Percentiles rank a stretch among this genome's conserved stretches.
phyloP scores from a whole-genome alignment of 192 early-diverging fungal species.

The Neocallimastix lanati region DNA sequence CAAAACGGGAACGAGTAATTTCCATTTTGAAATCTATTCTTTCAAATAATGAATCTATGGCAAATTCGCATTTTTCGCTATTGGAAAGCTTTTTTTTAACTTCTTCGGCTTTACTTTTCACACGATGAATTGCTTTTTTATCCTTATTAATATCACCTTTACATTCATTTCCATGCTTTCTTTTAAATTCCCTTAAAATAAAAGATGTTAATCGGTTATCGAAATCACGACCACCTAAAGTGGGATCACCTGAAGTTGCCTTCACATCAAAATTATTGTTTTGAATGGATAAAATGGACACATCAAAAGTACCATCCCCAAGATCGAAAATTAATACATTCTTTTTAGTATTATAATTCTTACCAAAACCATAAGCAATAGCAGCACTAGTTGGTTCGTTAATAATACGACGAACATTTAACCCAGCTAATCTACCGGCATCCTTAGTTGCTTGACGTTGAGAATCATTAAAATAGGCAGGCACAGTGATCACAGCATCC shows the following conservation, averaged over 20 bases:
- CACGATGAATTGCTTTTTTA: slow-evolving; percentile 51
- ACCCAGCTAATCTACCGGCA: slow-evolving; percentile 65
- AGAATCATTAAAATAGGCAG: slow-evolving; percentile 75
- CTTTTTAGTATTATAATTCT: slow-evolving; percentile 29
- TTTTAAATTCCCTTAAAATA: slow-evolving; percentile 32
- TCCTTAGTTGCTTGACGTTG: slow-evolving; percentile 84
- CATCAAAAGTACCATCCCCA: slow-evolving; percentile 73
- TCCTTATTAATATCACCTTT: slow-evolving; percentile 51
- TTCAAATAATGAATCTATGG: slow-evolving; percentile 57
- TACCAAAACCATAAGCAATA: slow-evolving; percentile 63
- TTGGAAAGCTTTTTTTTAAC: too few species aligned
- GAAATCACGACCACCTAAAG: slow-evolving; percentile 68
- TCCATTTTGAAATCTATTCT: slow-evolving; percentile 50
- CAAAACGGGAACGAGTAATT: slow-evolving; percentile 63
- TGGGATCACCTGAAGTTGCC: slow-evolving; percentile 62
- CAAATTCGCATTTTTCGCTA: too few species aligned
- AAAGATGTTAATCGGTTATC: slow-evolving; percentile 27
- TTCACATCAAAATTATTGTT: slow-evolving; percentile 64
- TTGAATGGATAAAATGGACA: slow-evolving; percentile 55
- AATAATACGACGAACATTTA: slow-evolving; percentile 70
- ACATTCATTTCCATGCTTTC: slow-evolving; percentile 57
- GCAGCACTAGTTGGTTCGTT: slow-evolving; percentile 82
- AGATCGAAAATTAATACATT: slow-evolving; percentile 63
- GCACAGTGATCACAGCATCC: slow-evolving; percentile 42
- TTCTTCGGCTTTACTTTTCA: slow-evolving; percentile 58